phyloP scores from a whole-genome alignment of 116 monocot genomes.

The Cymodocea nodosa region DNA sequence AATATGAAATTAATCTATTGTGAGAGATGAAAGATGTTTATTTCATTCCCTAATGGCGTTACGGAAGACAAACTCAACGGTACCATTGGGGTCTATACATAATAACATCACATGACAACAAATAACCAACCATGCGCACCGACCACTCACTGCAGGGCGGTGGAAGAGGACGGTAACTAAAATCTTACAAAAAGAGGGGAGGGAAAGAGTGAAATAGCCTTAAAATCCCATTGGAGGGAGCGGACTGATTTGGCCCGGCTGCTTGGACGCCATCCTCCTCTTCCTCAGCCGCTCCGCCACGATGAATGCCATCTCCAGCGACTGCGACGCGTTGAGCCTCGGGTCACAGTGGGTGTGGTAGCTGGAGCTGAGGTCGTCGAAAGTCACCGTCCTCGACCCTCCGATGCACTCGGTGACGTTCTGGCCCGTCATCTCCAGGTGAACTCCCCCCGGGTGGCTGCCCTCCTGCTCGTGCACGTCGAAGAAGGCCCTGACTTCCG shows the following conservation, averaged over 20 bases:
- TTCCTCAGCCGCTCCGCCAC: conserved; percentile 80
- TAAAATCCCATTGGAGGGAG: conserved; percentile 1
- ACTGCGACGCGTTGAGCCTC: conserved; percentile 76
- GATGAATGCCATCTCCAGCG: conserved; percentile 81
- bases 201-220: neutral
- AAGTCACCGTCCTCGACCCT: conserved; percentile 61
- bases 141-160: no score
- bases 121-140: no score
- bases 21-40: no score
- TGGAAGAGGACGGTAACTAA: no score
- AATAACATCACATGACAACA: no score
- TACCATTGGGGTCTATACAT: no score
- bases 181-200: no score
- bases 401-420: conserved; percentile 93
- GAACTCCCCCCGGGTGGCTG: conserved; percentile 81
- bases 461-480: conserved; percentile 94
- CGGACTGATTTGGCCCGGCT: conserved; percentile 2
- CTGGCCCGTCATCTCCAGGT: conserved; percentile 93
- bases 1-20: no score
- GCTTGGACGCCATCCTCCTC: conserved; percentile 40
- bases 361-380: conserved; percentile 67
- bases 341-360: conserved; percentile 96
- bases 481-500: conserved; percentile 85
- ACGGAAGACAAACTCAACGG: no score
- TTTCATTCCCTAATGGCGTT: no score